Base-by-base conservation (phyloP, 495 filamentous ascomycete genomes). In the Tetracladium marchalianum region DNA sequence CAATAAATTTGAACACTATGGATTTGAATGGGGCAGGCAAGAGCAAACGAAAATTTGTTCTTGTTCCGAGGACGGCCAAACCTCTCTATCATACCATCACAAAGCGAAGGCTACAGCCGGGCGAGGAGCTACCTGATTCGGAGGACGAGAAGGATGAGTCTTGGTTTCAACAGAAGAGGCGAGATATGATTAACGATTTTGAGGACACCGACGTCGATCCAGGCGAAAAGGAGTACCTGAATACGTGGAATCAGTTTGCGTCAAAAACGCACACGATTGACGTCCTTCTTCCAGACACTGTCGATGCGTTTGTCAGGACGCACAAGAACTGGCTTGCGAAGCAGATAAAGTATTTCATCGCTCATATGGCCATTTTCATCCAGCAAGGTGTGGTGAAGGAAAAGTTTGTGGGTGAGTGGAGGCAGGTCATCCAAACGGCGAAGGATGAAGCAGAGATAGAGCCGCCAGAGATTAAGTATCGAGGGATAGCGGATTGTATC, bases 81-180 rank as follows among this genome's bases (percentile, higher is more conserved):
- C 69, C 67, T 11, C 66, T 77, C 32, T 77, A 64, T 44, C 65
- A 77, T 51, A 65, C 68, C 1, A 59, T 71, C 12, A 68, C 66
- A 53, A 76, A 75, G 48, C 64, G 61, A 16, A 47, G 57, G 5
- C 64, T 77, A 8, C 50, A 63, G n/a, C 65, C 70, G 2, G 72
- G 71, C 31, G 59, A 62, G 0, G 58, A 66, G 16, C 53, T 75
- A 8, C 66, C 64, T 15, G 57, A 66, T 17, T 61, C 52, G 35
- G 56, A 58, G 19, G 52, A 62, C 19, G 56, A 55, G 1, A 56
- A 68, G 5, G 67, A 75, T 52, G 67, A 71, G 41, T 52, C 52
- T 31, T 77, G 72, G 73, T 60, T 77, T 9, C 52, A 69, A 5
- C 66, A 69, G 38, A 77, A 76, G 54, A 69, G 74, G 47, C 63